Evolutionary conservation across 805 yeast species (phyloP), one percentile per base, ranked within the genome.

Genomic region (Monosporozyma solicola): DNA sequence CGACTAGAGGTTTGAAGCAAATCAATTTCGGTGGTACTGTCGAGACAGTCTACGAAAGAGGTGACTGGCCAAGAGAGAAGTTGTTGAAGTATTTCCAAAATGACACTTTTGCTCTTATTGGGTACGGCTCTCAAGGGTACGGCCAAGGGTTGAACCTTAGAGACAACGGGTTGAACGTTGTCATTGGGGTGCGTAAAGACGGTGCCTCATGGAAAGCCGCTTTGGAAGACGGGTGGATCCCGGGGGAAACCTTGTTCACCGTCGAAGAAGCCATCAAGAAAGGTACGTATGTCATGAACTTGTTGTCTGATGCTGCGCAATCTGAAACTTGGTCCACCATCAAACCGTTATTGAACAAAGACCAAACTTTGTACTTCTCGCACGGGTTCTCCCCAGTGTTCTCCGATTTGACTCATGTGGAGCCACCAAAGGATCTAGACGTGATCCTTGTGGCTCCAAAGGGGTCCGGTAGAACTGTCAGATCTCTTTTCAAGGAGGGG

Each of bases 161-260:
- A 80, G 99, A 94, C 82, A 92, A 94, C 70, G 99, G 99, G 76
- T 76, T 94, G 71, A 92, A 92, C 74, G 99, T 92, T 66, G 87
- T 94, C 73, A 80, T 94, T 65, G 99, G 99, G 84, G 99, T 94
- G 68, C 84, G 99, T 78, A 89, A 94, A 82, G 76, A 88, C 72
- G 99, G 99, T 81, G 94, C 97, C 62, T 94, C 98, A 55, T 94
- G 99, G 99, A 92, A 92, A 80, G 96, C 97, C 65, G 99, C 99
- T 70, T 78, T 89, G 66, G 99, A 94, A 78, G 99, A 94, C 75
- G 99, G 99, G 68, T 94, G 99, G 99, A 96, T 94, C 65, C 97
- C 97, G 74, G 99, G 99, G 74, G 88, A 92, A 81, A 94, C 86
- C 83, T 82, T 94, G 74, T 94, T 94, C 75, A 91, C 85, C 61